phyloP scores from a whole-genome alignment of 306 rosid species.

The Rubus parviflorus region DNA sequence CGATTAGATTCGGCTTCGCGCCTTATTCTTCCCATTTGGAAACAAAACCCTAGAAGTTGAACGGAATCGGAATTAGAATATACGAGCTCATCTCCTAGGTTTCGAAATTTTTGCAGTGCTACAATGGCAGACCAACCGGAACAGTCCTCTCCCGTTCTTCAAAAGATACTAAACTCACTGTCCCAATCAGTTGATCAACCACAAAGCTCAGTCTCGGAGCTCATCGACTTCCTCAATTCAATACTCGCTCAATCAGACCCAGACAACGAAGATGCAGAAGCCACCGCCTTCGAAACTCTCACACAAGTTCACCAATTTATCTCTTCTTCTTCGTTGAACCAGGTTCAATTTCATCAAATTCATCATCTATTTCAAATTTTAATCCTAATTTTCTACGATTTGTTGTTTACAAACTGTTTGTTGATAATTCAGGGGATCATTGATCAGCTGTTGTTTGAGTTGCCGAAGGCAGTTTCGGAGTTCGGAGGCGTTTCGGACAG shows the following conservation, averaged over 20 bases:
- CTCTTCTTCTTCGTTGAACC: slow-evolving; percentile 54
- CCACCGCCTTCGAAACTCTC: slow-evolving; percentile 49
- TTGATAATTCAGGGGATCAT: slow-evolving; percentile 45
- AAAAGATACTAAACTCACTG: slow-evolving; percentile 47
- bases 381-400: slow-evolving; percentile 2
- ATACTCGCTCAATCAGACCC: slow-evolving; percentile 44
- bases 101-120: neutral
- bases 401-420: slow-evolving; percentile 12
- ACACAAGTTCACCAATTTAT: slow-evolving; percentile 47
- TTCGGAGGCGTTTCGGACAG: slow-evolving; percentile 54
- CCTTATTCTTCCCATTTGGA: neutral
- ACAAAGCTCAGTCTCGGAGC: slow-evolving; percentile 43
- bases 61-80: neutral
- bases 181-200: slow-evolving; percentile 44
- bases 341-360: slow-evolving; percentile 40
- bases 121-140: slow-evolving; percentile 18
- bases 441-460: slow-evolving; percentile 68
- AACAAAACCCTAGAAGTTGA: neutral
- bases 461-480: slow-evolving; percentile 75
- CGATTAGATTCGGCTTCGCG: neutral
- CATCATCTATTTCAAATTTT: neutral
- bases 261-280: slow-evolving; percentile 39
- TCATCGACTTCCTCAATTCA: slow-evolving; percentile 54
- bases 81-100: neutral
- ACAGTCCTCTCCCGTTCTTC: slow-evolving; percentile 43